A percentile compares a stretch with the other conserved stretches of the same genome.
Evolutionary conservation across 805 yeast species (phyloP).

Genomic region (Candida maesae): DNA sequence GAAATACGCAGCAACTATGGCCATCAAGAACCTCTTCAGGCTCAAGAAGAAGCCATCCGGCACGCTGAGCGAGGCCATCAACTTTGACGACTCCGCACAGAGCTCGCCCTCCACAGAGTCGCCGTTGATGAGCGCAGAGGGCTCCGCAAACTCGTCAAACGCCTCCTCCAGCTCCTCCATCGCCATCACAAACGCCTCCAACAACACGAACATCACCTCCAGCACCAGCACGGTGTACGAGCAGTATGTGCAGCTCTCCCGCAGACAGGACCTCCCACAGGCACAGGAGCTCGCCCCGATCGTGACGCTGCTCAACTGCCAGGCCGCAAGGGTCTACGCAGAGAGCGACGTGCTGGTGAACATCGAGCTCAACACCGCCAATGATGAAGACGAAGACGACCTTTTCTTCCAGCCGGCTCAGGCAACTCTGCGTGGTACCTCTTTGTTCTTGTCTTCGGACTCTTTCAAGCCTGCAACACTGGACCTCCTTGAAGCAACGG

Average conservation of each 20-base stretch:
- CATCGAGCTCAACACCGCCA: conserved; percentile 10
- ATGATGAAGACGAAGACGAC: conserved; percentile 30
- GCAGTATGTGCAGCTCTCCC: conserved; percentile 11
- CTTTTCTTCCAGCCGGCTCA: conserved; percentile 10
- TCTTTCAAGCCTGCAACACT: conserved; percentile 36
- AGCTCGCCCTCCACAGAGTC: neutral
- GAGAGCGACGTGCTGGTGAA: conserved; percentile 43
- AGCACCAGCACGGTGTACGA: conserved; percentile 7
- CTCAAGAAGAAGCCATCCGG: conserved; percentile 4
- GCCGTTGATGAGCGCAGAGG: neutral
- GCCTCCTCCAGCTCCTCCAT: conserved; percentile 3
- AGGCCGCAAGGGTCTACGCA: conserved; percentile 57
- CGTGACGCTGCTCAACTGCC: conserved; percentile 66
- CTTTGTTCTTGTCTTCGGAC: conserved; percentile 7
- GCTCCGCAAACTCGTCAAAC: conserved; percentile 1
- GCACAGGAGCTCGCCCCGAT: conserved; percentile 74
- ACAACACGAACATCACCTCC: too few relatives aligned
- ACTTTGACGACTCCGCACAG: neutral
- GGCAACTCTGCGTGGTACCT: conserved; percentile 39
- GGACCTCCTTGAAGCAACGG: conserved; percentile 20
- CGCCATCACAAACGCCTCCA: neutral
- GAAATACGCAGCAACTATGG: conserved; percentile 1
- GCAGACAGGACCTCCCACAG: conserved; percentile 39
- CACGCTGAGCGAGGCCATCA: neutral
- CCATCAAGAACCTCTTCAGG: conserved; percentile 15